Base-by-base conservation (phyloP, 2,329 filamentous ascomycete species). In the Colletotrichum sp. region DNA sequence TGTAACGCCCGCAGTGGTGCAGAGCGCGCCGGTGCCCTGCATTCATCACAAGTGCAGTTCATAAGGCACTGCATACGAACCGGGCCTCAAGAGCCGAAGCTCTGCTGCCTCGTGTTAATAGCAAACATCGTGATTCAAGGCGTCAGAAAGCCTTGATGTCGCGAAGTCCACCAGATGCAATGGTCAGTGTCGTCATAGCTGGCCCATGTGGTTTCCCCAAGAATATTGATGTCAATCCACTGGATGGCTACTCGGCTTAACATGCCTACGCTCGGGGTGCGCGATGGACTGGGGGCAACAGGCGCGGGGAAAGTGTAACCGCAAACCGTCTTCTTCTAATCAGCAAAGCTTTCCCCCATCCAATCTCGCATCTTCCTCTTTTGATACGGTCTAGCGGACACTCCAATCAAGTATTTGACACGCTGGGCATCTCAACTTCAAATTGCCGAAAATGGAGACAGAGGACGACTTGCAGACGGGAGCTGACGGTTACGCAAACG, bases 401-500 rank as follows among this genome's bases (percentile, higher is more conserved):
- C 21, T 24, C 57, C 68, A 36, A 71, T 66, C 13, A 71, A 30
- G 57, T 13, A 30, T n/a, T 32, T 49, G 44, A 52, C 57, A 71
- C 59, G 52, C 49, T 65, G 39, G 32, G 69, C 69, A 68, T 75
- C 63, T 72, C 55, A 66, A 68, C 69, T 72, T 72, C 26, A 36
- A 75, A 49, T 32, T 32, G 36, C 26, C 70, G 18, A 55, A 34
- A 44, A 34, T 18, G 34, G 64, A 21, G 64, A 73, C 15, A 44
- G 36, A 65, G n/a, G 39, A 49, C 70, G 64, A n/a, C 64, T 60
- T 60, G 74, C 70, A 44, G 34, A 34, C 72, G 26, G 24, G 39
- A 30, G 65, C 44, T 76, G 70, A 52, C 34, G 18, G 57, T 71
- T 73, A 73, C 55, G 73, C 69, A 63, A 34, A 72, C 70, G 28